Percentiles rank a stretch among this genome's conserved stretches.
Evolutionary conservation across 1,139 yeast genomes (phyloP).

Genomic region (Geotrichum australiense): DNA sequence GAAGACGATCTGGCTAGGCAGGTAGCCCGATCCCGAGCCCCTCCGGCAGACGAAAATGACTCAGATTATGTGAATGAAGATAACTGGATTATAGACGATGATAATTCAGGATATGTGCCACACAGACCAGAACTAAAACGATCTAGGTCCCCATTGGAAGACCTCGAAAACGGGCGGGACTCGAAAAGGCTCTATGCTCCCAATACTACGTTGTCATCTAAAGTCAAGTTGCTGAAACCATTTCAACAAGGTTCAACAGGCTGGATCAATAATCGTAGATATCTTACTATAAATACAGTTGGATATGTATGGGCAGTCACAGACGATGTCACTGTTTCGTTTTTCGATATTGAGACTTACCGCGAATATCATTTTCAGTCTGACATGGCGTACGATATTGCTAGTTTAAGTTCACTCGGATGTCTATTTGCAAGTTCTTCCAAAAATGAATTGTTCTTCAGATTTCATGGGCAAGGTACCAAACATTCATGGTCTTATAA

Average conservation of each 20-base stretch:
- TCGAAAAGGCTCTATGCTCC: conserved; percentile 4
- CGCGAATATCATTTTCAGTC: conserved; percentile 87
- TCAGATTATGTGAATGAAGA: conserved; percentile 33
- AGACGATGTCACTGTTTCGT: conserved; percentile 74
- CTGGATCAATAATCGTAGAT: conserved; percentile 63
- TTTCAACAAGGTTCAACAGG: conserved; percentile 84
- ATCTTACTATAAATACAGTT: conserved; percentile 68
- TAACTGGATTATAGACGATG: conserved; percentile 51
- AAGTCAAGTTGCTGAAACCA: conserved; percentile 29
- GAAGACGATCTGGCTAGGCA: conserved; percentile 13
- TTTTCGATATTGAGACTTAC: conserved; percentile 73
- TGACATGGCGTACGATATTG: conserved; percentile 60
- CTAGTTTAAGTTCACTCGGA: conserved; percentile 64
- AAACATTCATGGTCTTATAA: conserved; percentile 36
- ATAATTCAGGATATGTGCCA: conserved; percentile 34
- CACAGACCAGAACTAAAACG: not conserved
- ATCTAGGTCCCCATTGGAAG: conserved; percentile 4
- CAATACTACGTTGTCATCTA: not conserved
- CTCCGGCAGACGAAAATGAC: too few species aligned
- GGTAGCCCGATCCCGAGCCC: too few species aligned
- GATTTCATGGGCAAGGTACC: conserved; percentile 31
- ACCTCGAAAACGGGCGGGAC: conserved; percentile 3
- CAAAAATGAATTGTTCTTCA: conserved; percentile 23
- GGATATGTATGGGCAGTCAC: conserved; percentile 82
- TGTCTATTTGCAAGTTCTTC: conserved; percentile 46